Conservation (phyloP, 2,329 filamentous ascomycete genomes). For the Ceratocystis papillata region DNA sequence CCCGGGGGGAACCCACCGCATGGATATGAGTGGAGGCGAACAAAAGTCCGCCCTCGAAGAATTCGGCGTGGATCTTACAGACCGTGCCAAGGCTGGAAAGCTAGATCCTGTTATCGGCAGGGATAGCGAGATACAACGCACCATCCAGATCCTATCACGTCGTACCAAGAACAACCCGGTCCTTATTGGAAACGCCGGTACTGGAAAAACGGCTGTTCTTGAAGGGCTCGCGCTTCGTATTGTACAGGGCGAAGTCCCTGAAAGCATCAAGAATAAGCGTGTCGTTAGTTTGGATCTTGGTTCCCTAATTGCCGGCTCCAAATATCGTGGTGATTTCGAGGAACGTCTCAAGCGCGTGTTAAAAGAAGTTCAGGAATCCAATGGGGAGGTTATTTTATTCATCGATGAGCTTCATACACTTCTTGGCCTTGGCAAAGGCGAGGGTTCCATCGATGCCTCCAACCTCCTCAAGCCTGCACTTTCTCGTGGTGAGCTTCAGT, state of each 20-base stretch:
- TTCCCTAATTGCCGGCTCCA: conserved; percentile 86
- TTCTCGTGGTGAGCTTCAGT: conserved; percentile 86
- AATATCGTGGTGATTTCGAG: conserved; percentile 92
- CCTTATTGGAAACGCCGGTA: conserved; percentile 81
- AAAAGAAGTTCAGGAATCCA: conserved; percentile 78
- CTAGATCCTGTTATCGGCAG: conserved; percentile 92
- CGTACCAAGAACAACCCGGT: conserved; percentile 95
- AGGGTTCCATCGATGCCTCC: conserved; percentile 92
- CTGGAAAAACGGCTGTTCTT: conserved; percentile 85
- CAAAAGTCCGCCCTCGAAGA: conserved; percentile 84
- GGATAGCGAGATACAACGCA: conserved; percentile 82
- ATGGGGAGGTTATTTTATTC: conserved; percentile 86
- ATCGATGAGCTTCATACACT: conserved; percentile 90
- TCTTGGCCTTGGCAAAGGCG: conserved; percentile 83
- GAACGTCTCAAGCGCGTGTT: conserved; percentile 84
- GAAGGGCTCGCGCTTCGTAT: conserved; percentile 87
- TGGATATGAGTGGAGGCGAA: conserved; percentile 67
- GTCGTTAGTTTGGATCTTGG: conserved; percentile 83
- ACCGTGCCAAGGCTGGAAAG: conserved; percentile 73
- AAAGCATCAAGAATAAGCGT: conserved; percentile 88
- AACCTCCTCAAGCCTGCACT: conserved; percentile 89
- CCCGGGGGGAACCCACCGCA: conserved; percentile 83
- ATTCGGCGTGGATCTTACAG: conserved; percentile 83
- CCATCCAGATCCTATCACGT: conserved; percentile 84
- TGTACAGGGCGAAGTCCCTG: conserved; percentile 82